Evolutionary conservation across 2,329 filamentous ascomycete species (phyloP).

Genomic region (Trichoderma koningiopsis): DNA sequence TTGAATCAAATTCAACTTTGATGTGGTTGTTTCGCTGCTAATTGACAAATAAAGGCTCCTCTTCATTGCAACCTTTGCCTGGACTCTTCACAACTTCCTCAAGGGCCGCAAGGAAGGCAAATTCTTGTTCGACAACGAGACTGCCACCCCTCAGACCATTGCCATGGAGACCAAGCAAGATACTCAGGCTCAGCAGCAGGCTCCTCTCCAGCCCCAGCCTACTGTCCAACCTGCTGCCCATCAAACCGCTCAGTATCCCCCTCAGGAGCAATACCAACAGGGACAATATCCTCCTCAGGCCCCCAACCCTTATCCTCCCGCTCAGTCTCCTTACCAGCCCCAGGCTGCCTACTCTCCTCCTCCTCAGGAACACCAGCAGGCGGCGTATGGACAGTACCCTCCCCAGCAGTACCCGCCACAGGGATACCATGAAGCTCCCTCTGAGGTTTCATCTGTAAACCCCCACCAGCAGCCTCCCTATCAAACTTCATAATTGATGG

Average conservation of each 20-base stretch:
- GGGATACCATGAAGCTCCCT: slow-evolving; percentile 16
- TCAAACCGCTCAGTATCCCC: slow-evolving; percentile 25
- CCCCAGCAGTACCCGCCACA: slow-evolving; percentile 30
- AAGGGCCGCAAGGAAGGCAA: slow-evolving; percentile 43
- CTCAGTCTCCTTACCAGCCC: slow-evolving; percentile 37
- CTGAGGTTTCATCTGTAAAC: slow-evolving; percentile 3
- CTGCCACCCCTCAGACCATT: slow-evolving; percentile 32
- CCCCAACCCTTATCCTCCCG: slow-evolving; percentile 29
- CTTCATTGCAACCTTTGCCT: slow-evolving; percentile 43
- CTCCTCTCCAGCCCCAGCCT: slow-evolving; percentile 28
- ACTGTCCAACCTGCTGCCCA: background rate
- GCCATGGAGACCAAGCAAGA: slow-evolving; percentile 41
- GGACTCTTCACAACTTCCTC: slow-evolving; percentile 41
- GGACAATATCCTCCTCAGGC: slow-evolving; percentile 31
- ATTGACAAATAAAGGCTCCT: slow-evolving; percentile 37
- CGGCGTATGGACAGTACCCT: slow-evolving; percentile 31
- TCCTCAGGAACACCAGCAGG: slow-evolving; percentile 31
- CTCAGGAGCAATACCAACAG: slow-evolving; percentile 31
- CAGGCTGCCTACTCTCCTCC: slow-evolving; percentile 33
- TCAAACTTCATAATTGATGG: slow-evolving; percentile 7
- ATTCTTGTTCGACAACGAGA: slow-evolving; percentile 33
- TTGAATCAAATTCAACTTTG: background rate
- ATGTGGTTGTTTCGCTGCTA: background rate
- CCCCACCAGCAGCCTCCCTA: slow-evolving; percentile 11
- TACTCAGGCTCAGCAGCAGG: slow-evolving; percentile 31